Conservation (phyloP, 2,329 filamentous ascomycete species). For the Aspergillus piperis region DNA sequence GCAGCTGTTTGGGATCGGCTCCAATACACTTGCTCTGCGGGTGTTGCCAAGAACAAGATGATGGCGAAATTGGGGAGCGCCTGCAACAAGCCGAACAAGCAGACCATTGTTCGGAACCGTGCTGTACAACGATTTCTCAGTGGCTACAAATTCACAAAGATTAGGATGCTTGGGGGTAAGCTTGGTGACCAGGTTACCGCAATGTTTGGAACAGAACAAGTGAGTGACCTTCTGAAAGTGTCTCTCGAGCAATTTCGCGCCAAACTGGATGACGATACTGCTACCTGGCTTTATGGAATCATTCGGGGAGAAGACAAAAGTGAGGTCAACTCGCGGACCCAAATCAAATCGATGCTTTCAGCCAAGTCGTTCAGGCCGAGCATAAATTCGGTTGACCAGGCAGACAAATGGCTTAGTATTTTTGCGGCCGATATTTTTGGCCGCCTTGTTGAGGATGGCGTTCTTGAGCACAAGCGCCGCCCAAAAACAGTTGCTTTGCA, state of each 20-base stretch:
- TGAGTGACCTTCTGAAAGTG: constrained; percentile 73
- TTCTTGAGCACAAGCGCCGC: constrained; percentile 80
- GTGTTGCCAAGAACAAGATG: constrained; percentile 90
- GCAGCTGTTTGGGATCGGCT: constrained; percentile 67
- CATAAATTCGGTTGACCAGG: constrained; percentile 77
- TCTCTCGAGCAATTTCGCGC: constrained; percentile 74
- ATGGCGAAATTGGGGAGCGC: constrained; percentile 89
- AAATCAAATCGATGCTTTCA: constrained; percentile 96
- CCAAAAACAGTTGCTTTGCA: constrained; percentile 86
- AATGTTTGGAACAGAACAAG: constrained; percentile 77
- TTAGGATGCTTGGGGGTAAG: constrained; percentile 92
- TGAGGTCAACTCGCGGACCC: constrained; percentile 86
- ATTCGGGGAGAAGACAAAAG: constrained; percentile 83
- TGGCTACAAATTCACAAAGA: constrained; percentile 90
- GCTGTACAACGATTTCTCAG: constrained; percentile 77
- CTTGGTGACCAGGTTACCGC: constrained; percentile 81
- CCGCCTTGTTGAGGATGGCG: constrained; percentile 85
- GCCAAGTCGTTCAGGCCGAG: constrained; percentile 90
- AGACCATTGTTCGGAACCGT: constrained; percentile 88
- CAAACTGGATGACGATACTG: constrained; percentile 80
- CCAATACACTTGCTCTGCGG: constrained; percentile 88
- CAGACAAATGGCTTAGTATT: constrained; percentile 81
- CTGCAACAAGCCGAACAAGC: constrained; percentile 89
- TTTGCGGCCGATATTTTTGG: constrained; percentile 90
- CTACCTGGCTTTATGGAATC: constrained; percentile 79